Evolutionary conservation across 257 asterid genomes (phyloP).

Genomic region (Solanum clarkiae): DNA sequence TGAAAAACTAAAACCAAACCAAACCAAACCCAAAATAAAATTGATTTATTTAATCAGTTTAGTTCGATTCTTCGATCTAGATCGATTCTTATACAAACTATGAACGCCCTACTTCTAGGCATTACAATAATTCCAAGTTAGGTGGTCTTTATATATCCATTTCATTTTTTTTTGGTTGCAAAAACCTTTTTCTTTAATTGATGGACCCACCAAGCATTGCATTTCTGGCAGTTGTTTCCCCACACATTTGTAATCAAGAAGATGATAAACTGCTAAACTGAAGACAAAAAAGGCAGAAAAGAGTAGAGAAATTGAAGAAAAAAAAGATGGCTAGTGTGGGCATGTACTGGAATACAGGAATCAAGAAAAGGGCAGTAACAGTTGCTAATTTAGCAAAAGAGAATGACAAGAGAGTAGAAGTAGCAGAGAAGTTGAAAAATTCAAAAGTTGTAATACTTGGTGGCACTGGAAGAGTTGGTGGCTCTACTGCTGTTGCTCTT

Average conservation of each 20-base stretch:
- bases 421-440: constrained; percentile 34
- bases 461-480: constrained; percentile 99
- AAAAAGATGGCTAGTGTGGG: constrained; percentile 38
- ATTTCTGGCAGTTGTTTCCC: neutral
- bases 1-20: too few relatives aligned
- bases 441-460: constrained; percentile 67
- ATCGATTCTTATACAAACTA: too few relatives aligned
- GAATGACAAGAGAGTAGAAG: constrained; percentile 24
- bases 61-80: too few relatives aligned
- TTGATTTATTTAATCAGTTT: too few relatives aligned
- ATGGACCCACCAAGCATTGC: neutral
- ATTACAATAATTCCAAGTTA: too few relatives aligned
- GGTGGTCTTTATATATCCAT: too few relatives aligned
- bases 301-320: neutral
- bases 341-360: constrained; percentile 25
- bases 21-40: too few relatives aligned
- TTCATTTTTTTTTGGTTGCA: too few relatives aligned
- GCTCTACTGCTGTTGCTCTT: constrained; percentile 81
- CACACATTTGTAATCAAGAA: neutral
- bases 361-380: constrained; percentile 10
- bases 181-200: neutral
- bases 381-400: constrained; percentile 18
- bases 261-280: neutral
- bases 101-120: too few relatives aligned
- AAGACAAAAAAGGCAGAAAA: neutral